Conservation (phyloP, 176 grass and related monocot genomes). For the Carex parvula region DNA sequence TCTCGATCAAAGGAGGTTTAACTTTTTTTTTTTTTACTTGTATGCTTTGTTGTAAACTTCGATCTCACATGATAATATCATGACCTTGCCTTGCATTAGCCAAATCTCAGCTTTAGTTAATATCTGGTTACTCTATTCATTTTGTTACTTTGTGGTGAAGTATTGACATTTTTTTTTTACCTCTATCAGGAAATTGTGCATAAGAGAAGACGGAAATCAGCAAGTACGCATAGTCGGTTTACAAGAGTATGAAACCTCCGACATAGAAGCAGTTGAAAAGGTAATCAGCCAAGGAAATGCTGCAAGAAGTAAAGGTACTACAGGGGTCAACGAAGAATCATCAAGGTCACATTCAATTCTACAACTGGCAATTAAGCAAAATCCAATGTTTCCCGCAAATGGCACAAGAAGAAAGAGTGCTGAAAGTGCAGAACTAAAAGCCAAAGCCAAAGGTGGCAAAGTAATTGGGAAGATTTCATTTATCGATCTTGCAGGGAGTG, state of each 20-base stretch:
- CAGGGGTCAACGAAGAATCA: conserved; percentile 44
- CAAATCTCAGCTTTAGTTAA: not conserved
- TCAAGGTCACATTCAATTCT: conserved; percentile 54
- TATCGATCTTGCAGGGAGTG: conserved; percentile 84
- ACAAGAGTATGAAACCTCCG: conserved; percentile 47
- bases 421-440: conserved; percentile 27
- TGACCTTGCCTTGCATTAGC: not conserved
- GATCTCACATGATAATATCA: not conserved
- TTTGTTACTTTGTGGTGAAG: not conserved
- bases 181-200: conserved; percentile 44
- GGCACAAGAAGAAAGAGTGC: conserved; percentile 27
- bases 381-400: conserved; percentile 21
- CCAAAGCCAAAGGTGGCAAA: conserved; percentile 23
- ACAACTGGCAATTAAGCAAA: conserved; percentile 39
- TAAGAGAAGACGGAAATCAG: conserved; percentile 47
- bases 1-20: conserved; percentile 69
- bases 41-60: not conserved
- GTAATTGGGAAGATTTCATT: conserved; percentile 74
- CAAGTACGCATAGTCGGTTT: conserved; percentile 55
- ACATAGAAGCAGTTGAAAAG: conserved; percentile 40
- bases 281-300: conserved; percentile 45
- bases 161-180: not conserved
- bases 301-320: conserved; percentile 39
- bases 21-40: not conserved
- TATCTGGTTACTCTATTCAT: not conserved